Base-by-base conservation (phyloP, 768 basidiomycete species). In the Paxillus ammoniavirescens region DNA sequence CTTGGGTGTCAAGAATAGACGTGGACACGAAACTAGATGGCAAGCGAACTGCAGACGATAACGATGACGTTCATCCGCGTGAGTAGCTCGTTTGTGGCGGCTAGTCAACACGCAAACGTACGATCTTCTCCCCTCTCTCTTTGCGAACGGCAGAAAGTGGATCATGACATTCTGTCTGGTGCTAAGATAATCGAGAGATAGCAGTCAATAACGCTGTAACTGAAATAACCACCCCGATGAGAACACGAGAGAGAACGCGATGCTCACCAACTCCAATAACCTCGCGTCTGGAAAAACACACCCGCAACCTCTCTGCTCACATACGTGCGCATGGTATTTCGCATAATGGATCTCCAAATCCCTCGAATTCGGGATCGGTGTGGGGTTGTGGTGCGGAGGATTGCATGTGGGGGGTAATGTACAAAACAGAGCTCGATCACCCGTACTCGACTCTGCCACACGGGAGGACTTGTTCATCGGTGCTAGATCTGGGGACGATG, bases 161-260 rank as follows among this genome's bases (percentile, higher is more conserved):
- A 70, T 96, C 91, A 58, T 96, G 93, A 58, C 86, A 89, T 72
- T 96, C 93, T 21, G 86, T 88, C 65, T 87, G 84, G 70, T 91
- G 89, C 87, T 89, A 61, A 33, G 58, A 53, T 49, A 40, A 31
- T 26, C 51, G 31, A 44, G 31, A 33, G 31, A 21, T 8, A 37
- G 17, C 37, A 5, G 37, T 61, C 59, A 58, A 51, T 10, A 23
- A 21, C 18, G 23, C 21, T 43, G 3, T 30, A 15, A 28, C 14
- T 28, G 21, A 21, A 14, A 26, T 43, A 12, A 5, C 26, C 42
- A 21, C 42, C 21, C 10, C 41, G 44, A 49, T 37, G 37, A 52
- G 23, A 26, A 26, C 5, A 45, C 17, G 36, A 31, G 28, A 23
- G 15, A 37, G 17, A 44, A 26, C 52, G 36, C 21, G 46, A 47